phyloP scores from a whole-genome alignment of 768 basidiomycete genomes.

The Termitomyces bulborhizus region DNA sequence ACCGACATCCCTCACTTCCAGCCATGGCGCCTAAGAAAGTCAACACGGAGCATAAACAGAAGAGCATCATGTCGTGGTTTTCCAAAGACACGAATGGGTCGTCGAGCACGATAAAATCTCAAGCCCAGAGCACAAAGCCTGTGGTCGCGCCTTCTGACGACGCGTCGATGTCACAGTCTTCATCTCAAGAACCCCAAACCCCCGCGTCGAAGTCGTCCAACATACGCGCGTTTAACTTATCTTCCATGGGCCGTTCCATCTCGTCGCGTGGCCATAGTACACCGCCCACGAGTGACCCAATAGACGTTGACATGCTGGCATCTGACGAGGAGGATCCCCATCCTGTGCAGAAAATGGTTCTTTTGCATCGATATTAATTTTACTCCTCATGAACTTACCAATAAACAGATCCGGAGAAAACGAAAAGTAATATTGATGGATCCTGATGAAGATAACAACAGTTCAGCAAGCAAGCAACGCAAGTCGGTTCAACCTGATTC shows the following conservation, averaged over 20 bases:
- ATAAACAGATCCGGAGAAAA: slow-evolving; percentile 39
- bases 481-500: slow-evolving; percentile 26
- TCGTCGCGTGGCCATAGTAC: slow-evolving; percentile 53
- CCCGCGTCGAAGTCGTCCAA: slow-evolving; percentile 31
- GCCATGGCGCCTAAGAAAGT: slow-evolving; percentile 38
- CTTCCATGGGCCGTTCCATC: slow-evolving; percentile 29
- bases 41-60: slow-evolving; percentile 49
- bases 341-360: slow-evolving; percentile 15
- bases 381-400: background rate
- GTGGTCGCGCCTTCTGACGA: slow-evolving; percentile 14
- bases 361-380: background rate
- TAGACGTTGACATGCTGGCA: slow-evolving; percentile 70
- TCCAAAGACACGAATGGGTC: slow-evolving; percentile 27
- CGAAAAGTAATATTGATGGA: slow-evolving; percentile 66
- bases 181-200: slow-evolving; percentile 32
- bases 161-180: slow-evolving; percentile 25
- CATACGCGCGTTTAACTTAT: slow-evolving; percentile 27
- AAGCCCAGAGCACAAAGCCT: slow-evolving; percentile 15
- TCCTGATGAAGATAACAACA: slow-evolving; percentile 48
- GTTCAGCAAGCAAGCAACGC: slow-evolving; percentile 18
- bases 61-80: slow-evolving; percentile 70
- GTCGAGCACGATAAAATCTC: slow-evolving; percentile 14
- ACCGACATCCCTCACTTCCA: background rate
- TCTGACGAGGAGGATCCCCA: slow-evolving; percentile 39
- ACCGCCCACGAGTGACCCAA: slow-evolving; percentile 72